These are phyloP conservation scores for Gracilariopsis chorda DNA, from an alignment of 23 red algal species.

Conservation along the genomic window DNA sequence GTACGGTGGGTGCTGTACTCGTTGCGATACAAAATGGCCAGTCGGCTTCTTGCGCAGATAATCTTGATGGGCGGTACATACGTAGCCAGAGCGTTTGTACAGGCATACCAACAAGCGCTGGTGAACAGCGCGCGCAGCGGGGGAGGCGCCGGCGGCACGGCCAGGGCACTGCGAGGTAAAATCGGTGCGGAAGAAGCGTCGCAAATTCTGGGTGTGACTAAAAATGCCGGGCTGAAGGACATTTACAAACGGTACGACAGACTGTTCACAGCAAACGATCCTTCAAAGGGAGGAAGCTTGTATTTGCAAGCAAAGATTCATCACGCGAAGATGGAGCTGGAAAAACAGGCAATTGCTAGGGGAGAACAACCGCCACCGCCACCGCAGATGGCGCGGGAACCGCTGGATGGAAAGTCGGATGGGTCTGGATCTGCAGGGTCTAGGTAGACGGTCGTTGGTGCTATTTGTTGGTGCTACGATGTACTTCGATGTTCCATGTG, in stretches of 20 bases:
- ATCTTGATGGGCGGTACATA: constrained; percentile 84
- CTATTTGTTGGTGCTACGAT: too few species aligned
- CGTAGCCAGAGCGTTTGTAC: constrained; percentile 74
- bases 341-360: constrained; percentile 41
- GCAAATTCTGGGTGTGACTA: constrained; percentile 62
- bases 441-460: too few species aligned
- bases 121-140: constrained; percentile 67
- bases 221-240: constrained; percentile 45
- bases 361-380: constrained; percentile 46
- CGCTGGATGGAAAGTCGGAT: too few species aligned
- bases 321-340: constrained; percentile 69
- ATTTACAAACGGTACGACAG: constrained; percentile 58
- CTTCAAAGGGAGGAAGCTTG: constrained; percentile 79
- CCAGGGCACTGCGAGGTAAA: constrained; percentile 30
- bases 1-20: background rate
- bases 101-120: constrained; percentile 97
- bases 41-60: constrained; percentile 84
- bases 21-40: constrained; percentile 54
- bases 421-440: too few species aligned
- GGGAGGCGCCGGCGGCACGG: constrained; percentile 37
- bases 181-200: constrained; percentile 83
- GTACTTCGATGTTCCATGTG: too few species aligned
- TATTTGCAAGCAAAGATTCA: constrained; percentile 97
- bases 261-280: constrained; percentile 80
- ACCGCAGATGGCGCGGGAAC: too few species aligned